phyloP scores from a whole-genome alignment of 176 grass and related monocot genomes.

The Coix lacrymajobi region DNA sequence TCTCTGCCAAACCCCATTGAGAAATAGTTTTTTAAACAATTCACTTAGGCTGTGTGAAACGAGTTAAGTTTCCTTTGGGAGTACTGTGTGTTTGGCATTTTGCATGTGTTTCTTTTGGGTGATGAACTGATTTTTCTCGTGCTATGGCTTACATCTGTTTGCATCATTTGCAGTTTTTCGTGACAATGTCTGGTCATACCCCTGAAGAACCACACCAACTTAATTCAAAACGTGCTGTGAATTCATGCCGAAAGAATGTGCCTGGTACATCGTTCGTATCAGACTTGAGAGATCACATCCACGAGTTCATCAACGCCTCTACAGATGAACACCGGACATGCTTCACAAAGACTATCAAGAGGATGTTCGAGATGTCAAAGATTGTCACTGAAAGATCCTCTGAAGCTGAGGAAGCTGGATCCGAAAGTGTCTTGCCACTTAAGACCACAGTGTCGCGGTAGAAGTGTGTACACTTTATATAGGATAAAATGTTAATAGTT shows the following conservation, averaged over 20 bases:
- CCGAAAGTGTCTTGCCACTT: constrained; percentile 53
- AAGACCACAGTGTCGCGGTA: constrained; percentile 48
- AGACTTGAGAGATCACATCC: constrained; percentile 62
- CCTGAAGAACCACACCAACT: constrained; percentile 13
- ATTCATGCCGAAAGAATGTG: constrained; percentile 64
- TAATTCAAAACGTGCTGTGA: constrained; percentile 24
- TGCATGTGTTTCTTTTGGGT: background rate
- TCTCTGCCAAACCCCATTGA: background rate
- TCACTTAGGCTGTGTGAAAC: background rate
- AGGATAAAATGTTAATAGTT: background rate
- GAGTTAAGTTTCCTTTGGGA: background rate
- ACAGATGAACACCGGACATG: constrained; percentile 71
- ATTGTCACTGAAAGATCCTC: constrained; percentile 37
- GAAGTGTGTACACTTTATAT: background rate
- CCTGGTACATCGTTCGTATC: constrained; percentile 45
- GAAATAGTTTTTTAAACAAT: background rate
- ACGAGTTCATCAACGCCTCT: constrained; percentile 72
- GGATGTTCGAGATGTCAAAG: constrained; percentile 74
- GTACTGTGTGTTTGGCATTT: background rate
- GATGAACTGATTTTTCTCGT: background rate
- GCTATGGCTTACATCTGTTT: background rate
- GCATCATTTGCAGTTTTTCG: background rate
- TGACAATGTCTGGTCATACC: background rate
- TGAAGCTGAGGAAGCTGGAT: constrained; percentile 37
- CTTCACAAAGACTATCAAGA: constrained; percentile 61